Evolutionary conservation across 129 eudicot genomes (phyloP).

Genomic region (Flaveria brownii): DNA sequence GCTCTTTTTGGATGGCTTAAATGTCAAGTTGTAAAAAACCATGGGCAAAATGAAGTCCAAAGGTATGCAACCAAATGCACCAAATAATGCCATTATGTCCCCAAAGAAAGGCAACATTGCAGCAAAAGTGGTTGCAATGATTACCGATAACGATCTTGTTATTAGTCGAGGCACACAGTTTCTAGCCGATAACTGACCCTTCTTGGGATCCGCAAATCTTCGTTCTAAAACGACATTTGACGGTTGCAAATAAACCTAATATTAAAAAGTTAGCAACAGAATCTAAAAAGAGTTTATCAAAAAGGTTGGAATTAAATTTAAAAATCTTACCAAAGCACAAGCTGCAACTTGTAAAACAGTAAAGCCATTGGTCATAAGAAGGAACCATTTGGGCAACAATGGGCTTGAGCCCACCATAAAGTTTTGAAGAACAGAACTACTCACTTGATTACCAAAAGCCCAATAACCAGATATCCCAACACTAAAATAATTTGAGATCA

Average conservation of each 20-base stretch:
- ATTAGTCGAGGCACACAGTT: slow-evolving; percentile 60
- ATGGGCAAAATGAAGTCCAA: slow-evolving; percentile 76
- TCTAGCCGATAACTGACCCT: slow-evolving; percentile 51
- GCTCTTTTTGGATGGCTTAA: slow-evolving; percentile 59
- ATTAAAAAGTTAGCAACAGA: not conserved
- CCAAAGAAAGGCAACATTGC: slow-evolving; percentile 93
- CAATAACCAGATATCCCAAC: slow-evolving; percentile 83
- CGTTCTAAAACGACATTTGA: slow-evolving; percentile 64
- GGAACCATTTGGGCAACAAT: slow-evolving; percentile 69
- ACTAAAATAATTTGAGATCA: slow-evolving; percentile 60
- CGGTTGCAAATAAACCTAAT: slow-evolving; percentile 74
- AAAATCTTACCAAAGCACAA: slow-evolving; percentile 44
- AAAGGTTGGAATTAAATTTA: not conserved
- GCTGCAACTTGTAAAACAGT: slow-evolving; percentile 61
- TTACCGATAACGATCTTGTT: slow-evolving; percentile 60
- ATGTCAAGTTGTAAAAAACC: slow-evolving; percentile 71
- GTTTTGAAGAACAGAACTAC: slow-evolving; percentile 53
- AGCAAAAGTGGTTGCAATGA: slow-evolving; percentile 54
- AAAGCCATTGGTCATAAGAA: slow-evolving; percentile 54
- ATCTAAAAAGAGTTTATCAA: not conserved
- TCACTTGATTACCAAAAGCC: slow-evolving; percentile 76
- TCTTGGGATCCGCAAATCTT: slow-evolving; percentile 58
- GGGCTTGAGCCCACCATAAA: slow-evolving; percentile 54
- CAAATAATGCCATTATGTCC: slow-evolving; percentile 71
- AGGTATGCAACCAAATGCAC: slow-evolving; percentile 82